Base-by-base conservation (phyloP, 495 filamentous ascomycete genomes). In the Cercophora scortea region DNA sequence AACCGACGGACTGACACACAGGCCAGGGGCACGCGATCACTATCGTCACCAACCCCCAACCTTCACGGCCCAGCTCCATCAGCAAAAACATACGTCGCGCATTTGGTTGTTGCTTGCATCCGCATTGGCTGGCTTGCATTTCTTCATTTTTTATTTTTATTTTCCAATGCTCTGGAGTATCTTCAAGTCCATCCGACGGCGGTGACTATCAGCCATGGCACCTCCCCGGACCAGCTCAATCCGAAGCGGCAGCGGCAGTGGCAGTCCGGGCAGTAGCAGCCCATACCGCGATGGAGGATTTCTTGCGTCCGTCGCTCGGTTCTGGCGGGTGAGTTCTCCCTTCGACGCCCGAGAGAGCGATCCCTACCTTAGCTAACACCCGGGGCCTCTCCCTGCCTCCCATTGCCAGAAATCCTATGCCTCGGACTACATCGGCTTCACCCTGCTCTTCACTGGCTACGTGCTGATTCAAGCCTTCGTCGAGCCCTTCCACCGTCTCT, bases 401-500 rank as follows among this genome's bases (percentile, higher is more conserved):
- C 25, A 25, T 25, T 25, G 25, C 25, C 45, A 89, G 82, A 84
- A 79, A 64, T 88, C 89, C 1, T 95, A 96, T 70, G 84, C 86
- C 12, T 79, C 87, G 8, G 94, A 98, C 66, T 96, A 92, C 67
- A 63, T 95, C 41, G 91, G 87, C 32, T 78, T 96, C 47, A 74
- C 75, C 3, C 59, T 88, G 32, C 76, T 98, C 15, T 56, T 86
- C 8, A 70, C 72, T 13, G 81, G 76, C 42, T 93, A 88, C 69
- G 52, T 88, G 12, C 55, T 88, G 85, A 75, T 91, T 16, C 77
- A 85, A 70, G 67, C 85, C 51, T 77, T 92, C 51, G 72, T 86
- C 58, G 82, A 83, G 54, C 94, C 93, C 2, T 98, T 97, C 67
- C 91, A 96, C 63, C 90, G 84, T 64, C 79, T 88, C 74, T 90